Percentiles rank a stretch among this genome's conserved stretches.
phyloP scores from a whole-genome alignment of 345 rosid species.

The Citrus unshiu region DNA sequence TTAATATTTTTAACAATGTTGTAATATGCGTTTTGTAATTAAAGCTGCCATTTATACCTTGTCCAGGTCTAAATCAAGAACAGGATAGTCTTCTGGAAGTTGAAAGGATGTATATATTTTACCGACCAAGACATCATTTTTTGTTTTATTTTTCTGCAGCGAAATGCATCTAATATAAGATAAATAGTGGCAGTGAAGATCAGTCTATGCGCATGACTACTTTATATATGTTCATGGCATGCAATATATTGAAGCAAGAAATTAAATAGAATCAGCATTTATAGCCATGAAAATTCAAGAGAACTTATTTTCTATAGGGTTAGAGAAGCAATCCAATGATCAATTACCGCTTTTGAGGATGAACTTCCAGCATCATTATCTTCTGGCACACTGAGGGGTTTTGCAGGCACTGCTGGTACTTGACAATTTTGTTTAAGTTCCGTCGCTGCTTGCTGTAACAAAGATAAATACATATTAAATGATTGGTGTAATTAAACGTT shows the following conservation, averaged over 20 bases:
- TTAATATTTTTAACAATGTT: too few relatives aligned
- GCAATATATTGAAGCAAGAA: neutral
- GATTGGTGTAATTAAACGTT: neutral
- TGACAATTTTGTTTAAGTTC: neutral
- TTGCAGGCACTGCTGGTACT: neutral
- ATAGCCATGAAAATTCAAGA: neutral
- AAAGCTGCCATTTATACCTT: too few relatives aligned
- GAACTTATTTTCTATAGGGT: neutral
- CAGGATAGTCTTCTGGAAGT: neutral
- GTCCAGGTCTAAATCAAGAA: neutral
- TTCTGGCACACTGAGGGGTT: too few relatives aligned
- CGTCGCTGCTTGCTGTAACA: neutral
- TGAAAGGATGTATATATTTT: neutral
- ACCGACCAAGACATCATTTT: neutral
- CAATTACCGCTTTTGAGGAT: too few relatives aligned
- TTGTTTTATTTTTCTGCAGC: neutral
- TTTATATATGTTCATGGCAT: neutral
- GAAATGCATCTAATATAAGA: too few relatives aligned
- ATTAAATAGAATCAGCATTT: neutral
- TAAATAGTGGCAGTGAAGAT: too few relatives aligned
- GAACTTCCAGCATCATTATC: too few relatives aligned
- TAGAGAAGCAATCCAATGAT: neutral
- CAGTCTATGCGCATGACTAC: too few relatives aligned
- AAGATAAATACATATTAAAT: neutral
- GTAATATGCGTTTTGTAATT: too few relatives aligned